phyloP scores from a whole-genome alignment of 805 yeast genomes.

The Cyberlindnera misumaiensis region DNA sequence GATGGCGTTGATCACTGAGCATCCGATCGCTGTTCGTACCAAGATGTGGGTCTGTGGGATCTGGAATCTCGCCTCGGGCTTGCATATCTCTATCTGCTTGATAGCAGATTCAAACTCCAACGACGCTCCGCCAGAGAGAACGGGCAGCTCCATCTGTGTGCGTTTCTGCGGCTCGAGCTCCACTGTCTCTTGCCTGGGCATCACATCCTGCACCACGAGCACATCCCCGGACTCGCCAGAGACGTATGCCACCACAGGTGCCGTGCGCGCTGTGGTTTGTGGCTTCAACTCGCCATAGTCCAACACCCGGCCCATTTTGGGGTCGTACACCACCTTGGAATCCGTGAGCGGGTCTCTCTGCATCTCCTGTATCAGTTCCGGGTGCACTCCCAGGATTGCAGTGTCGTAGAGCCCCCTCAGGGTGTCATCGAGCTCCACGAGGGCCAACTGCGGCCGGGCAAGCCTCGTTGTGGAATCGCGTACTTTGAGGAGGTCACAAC shows the following conservation, averaged over 20 bases:
- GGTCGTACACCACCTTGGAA: conserved; percentile 27
- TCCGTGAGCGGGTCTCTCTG: conserved; percentile 1
- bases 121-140: conserved; percentile 8
- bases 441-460: conserved; percentile 1
- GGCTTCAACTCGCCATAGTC: conserved; percentile 3
- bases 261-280: too few species aligned
- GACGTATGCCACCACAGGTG: conserved; percentile 6
- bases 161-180: background rate
- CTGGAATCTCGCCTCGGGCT: conserved; percentile 17
- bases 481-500: conserved; percentile 13
- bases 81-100: conserved; percentile 32
- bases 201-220: conserved; percentile 3
- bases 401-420: background rate
- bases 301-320: conserved; percentile 23
- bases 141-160: conserved; percentile 3
- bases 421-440: background rate
- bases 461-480: conserved; percentile 1
- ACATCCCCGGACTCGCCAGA: conserved; percentile 2
- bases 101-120: conserved; percentile 31
- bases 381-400: background rate
- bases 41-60: conserved; percentile 25
- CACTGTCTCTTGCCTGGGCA: background rate
- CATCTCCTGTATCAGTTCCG: conserved; percentile 1
- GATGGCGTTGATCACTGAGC: background rate
- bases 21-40: conserved; percentile 29